A percentile compares a stretch with the other conserved stretches of the same genome.
Evolutionary conservation across 768 basidiomycete species (phyloP).

Genomic region (Trametopsis cervina): DNA sequence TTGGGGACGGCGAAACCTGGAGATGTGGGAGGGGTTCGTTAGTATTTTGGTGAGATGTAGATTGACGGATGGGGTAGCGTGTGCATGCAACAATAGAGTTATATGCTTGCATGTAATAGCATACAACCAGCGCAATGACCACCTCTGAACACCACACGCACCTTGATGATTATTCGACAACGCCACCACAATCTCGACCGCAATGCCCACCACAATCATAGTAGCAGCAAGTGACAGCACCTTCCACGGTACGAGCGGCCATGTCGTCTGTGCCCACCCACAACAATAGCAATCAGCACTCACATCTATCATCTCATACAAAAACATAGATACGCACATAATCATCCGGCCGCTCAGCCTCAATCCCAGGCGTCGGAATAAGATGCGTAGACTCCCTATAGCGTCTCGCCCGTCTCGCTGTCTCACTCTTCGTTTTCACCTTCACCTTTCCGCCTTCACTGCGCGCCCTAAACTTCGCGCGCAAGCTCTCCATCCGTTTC

Average conservation of each 20-base stretch:
- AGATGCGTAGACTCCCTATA: conserved; percentile 8
- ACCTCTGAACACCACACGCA: conserved; percentile 19
- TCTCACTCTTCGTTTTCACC: neutral
- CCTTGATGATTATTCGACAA: conserved; percentile 38
- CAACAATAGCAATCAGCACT: neutral
- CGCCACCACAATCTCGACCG: conserved; percentile 37
- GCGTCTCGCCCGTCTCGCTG: conserved; percentile 1
- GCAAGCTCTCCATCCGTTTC: too few relatives aligned
- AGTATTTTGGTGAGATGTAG: neutral
- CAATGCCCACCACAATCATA: conserved; percentile 41
- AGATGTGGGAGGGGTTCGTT: neutral
- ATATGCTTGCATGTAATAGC: neutral
- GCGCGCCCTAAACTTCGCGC: too few relatives aligned
- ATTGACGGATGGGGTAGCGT: too few relatives aligned
- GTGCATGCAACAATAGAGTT: too few relatives aligned
- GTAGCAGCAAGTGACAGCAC: conserved; percentile 24
- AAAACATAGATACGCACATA: neutral
- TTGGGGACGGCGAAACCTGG: conserved; percentile 48
- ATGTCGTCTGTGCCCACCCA: neutral
- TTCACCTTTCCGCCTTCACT: too few relatives aligned
- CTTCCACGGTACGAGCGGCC: conserved; percentile 6
- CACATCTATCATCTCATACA: neutral
- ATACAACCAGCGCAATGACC: neutral
- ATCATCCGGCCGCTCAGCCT: neutral
- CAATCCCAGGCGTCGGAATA: conserved; percentile 6